These are phyloP conservation scores for Rhodotorula sp. DNA, from an alignment of 1,284 basidiomycete species.

Conservation along the genomic window DNA sequence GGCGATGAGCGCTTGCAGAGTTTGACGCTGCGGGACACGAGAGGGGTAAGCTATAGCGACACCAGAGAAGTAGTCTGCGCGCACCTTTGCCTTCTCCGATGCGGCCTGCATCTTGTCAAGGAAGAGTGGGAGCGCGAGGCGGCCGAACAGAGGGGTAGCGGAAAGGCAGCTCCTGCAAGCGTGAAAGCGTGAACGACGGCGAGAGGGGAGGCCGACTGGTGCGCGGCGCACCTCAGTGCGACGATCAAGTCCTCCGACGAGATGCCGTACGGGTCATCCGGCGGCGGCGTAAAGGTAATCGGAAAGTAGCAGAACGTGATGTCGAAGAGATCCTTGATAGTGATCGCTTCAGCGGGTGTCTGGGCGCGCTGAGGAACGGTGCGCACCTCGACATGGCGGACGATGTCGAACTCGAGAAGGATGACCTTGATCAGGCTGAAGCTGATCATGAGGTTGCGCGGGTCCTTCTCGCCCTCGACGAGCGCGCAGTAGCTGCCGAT, in stretches of 20 bases:
- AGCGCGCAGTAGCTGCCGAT: slow-evolving; percentile 72
- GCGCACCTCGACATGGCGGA: slow-evolving; percentile 67
- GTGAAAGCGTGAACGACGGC: not conserved
- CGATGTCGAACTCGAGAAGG: slow-evolving; percentile 80
- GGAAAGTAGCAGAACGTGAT: slow-evolving; percentile 99
- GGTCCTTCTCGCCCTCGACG: slow-evolving; percentile 95
- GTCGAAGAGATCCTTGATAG: slow-evolving; percentile 81
- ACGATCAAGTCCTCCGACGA: slow-evolving; percentile 79
- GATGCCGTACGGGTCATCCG: slow-evolving; percentile 92
- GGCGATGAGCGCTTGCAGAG: slow-evolving; percentile 66
- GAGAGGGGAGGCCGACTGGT: not conserved
- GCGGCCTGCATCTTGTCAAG: slow-evolving; percentile 87
- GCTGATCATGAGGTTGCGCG: slow-evolving; percentile 84
- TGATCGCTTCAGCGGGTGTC: not conserved
- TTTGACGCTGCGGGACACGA: slow-evolving; percentile 62
- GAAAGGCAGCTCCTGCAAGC: slow-evolving; percentile 60
- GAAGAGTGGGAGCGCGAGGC: slow-evolving; percentile 80
- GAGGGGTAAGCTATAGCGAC: not conserved
- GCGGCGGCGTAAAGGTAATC: slow-evolving; percentile 92
- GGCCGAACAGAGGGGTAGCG: slow-evolving; percentile 78
- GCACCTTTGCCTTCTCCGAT: slow-evolving; percentile 77
- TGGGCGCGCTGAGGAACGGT: not conserved
- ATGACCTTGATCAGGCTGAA: slow-evolving; percentile 85
- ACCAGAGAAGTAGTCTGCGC: not conserved
- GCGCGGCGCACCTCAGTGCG: slow-evolving; percentile 60